Evolutionary conservation across 2,329 filamentous ascomycete genomes (phyloP).

Genomic region (Plenodomus biglobosus): DNA sequence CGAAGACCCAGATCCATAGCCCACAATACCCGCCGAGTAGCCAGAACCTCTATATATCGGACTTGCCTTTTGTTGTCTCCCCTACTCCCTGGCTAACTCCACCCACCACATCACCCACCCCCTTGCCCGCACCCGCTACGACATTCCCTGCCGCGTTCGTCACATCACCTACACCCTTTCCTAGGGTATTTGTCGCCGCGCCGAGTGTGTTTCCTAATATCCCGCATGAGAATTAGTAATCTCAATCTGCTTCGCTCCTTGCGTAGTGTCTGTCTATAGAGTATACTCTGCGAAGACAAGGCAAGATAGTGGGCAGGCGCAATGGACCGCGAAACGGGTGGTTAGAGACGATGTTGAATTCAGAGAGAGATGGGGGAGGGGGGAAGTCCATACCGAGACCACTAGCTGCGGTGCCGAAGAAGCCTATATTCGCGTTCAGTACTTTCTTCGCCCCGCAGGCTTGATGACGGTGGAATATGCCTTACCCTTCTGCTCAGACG

Average conservation of each 20-base stretch:
- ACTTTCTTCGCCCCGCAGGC: not conserved
- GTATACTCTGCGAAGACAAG: too few relatives aligned
- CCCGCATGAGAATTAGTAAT: too few relatives aligned
- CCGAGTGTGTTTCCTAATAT: constrained; percentile 41
- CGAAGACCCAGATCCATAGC: too few relatives aligned
- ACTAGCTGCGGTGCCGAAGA: constrained; percentile 38
- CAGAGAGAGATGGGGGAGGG: not conserved
- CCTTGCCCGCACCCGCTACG: constrained; percentile 37
- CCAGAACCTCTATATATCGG: too few relatives aligned
- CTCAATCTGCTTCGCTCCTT: too few relatives aligned
- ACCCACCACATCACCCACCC: constrained; percentile 40
- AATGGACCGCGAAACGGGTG: too few relatives aligned
- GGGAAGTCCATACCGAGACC: constrained; percentile 28
- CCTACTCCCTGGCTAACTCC: constrained; percentile 39
- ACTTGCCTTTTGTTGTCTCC: constrained; percentile 40
- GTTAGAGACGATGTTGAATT: too few relatives aligned
- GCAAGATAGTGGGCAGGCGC: not conserved
- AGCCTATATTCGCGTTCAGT: constrained; percentile 21
- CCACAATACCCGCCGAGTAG: not conserved
- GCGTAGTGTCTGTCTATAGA: too few relatives aligned
- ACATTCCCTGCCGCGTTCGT: constrained; percentile 37
- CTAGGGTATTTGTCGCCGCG: constrained; percentile 37
- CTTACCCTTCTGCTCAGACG: constrained; percentile 24
- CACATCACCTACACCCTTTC: constrained; percentile 36
- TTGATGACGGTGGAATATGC: not conserved